Evolutionary conservation across 1,284 basidiomycete species (phyloP), one percentile per base, ranked within the genome.

Genomic region (Ceratobasidium theobromae): DNA sequence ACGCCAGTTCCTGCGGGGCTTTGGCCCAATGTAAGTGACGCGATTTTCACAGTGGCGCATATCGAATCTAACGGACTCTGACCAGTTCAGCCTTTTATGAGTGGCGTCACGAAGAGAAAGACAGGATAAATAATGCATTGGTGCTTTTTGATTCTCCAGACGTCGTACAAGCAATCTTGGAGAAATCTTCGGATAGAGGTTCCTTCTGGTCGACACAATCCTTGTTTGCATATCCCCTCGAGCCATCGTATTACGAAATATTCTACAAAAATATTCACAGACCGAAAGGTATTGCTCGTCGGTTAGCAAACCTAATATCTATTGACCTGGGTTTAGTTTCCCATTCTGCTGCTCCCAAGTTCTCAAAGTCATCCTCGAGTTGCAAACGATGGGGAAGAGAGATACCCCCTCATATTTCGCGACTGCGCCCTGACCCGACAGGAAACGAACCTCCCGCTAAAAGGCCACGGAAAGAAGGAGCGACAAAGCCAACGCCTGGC

Each of bases 191-290:
- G 27, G 27, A 32, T 38, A 35, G 43, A 18, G 33, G 16, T 16
- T 18, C 60, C n/a, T 65, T 65, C 23, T 65, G 60, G 60, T 53
- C 23, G 6, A 65, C 49, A 18, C 60, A 65, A 18, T 40, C 48
- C 16, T 52, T 65, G 28, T n/a, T 65, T 27, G 60, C 60, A 2
- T 51, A 45, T 41, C 46, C 49, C 11, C 46, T 62, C 14, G 23
- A 25, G 23, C 46, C 45, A 35, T 30, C 40, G 4, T 51, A 48
- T 51, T 21, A 25, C n/a, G n/a, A 51, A 11, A 6, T 25, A 12
- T 62, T 62, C 25, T 32, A 62, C 23, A 40, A 51, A n/a, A n/a
- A n/a, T n/a, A n/a, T n/a, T n/a, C n/a, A n/a, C n/a, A n/a, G n/a
- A n/a, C n/a, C n/a, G n/a, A n/a, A n/a, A n/a, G n/a, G n/a, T n/a